Conservation (phyloP, 2,329 filamentous ascomycete genomes). For the Colletotrichum sp. region DNA sequence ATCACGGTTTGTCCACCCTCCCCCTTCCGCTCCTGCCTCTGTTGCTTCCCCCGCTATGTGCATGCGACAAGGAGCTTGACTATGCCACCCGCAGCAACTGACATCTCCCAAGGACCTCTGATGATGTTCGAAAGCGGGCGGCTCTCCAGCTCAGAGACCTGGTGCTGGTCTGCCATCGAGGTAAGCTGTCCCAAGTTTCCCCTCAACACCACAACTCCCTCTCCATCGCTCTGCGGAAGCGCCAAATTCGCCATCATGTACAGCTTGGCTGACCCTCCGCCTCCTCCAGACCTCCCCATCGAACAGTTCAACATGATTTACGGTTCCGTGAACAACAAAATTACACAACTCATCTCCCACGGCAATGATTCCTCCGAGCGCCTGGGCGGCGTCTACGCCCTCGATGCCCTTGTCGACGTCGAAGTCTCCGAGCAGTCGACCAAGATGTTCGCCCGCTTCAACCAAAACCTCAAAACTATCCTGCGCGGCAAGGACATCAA, state of each 20-base stretch:
- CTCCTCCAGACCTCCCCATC: slow-evolving; percentile 69
- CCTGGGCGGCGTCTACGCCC: slow-evolving; percentile 88
- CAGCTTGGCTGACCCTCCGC: not conserved
- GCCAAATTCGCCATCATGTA: not conserved
- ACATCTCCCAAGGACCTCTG: slow-evolving; percentile 28
- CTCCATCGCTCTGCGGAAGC: not conserved
- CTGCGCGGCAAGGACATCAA: slow-evolving; percentile 89
- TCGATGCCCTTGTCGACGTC: slow-evolving; percentile 94
- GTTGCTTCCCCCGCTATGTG: not conserved
- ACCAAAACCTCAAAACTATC: slow-evolving; percentile 85
- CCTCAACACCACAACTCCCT: not conserved
- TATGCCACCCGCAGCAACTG: not conserved
- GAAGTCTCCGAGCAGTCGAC: slow-evolving; percentile 91
- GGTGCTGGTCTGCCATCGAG: slow-evolving; percentile 60
- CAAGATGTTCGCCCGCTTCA: slow-evolving; percentile 88
- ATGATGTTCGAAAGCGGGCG: slow-evolving; percentile 58
- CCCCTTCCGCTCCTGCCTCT: not conserved
- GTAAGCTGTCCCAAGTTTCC: slow-evolving; percentile 35
- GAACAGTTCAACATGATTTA: slow-evolving; percentile 75
- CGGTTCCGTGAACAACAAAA: slow-evolving; percentile 60
- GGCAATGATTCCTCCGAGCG: slow-evolving; percentile 87
- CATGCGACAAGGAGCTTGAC: not conserved
- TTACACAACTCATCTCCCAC: slow-evolving; percentile 76
- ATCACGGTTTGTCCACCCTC: slow-evolving; percentile 50
- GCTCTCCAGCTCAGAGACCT: slow-evolving; percentile 61